Percentiles rank a stretch among this genome's conserved stretches.
Conservation (phyloP, 768 basidiomycete species). For the Hypsizygus marmoreus region DNA sequence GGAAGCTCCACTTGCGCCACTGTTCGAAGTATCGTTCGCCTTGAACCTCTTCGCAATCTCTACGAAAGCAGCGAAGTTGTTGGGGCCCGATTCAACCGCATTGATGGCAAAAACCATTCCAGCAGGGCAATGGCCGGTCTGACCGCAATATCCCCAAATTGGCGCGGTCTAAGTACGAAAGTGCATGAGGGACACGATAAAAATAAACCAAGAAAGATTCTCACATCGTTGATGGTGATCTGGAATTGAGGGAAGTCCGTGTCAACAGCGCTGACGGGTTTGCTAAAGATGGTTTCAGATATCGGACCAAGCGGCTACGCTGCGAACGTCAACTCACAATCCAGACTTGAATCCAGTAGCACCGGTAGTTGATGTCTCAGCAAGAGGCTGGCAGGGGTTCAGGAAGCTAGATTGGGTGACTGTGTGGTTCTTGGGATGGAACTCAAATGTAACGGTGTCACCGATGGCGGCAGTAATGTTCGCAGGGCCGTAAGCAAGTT, state of each 20-base stretch:
- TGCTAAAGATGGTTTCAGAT: slow-evolving; percentile 27
- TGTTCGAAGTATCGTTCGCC: slow-evolving; percentile 1
- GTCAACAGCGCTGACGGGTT: slow-evolving; percentile 42
- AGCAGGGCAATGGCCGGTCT: slow-evolving; percentile 49
- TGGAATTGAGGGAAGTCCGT: slow-evolving; percentile 46
- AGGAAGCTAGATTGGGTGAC: slow-evolving; percentile 43
- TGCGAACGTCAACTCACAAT: slow-evolving; percentile 36
- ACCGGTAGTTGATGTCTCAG: slow-evolving; percentile 20
- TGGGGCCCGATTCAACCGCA: slow-evolving; percentile 48
- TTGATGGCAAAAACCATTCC: slow-evolving; percentile 74
- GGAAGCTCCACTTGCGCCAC: background rate
- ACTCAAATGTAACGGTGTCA: slow-evolving; percentile 46
- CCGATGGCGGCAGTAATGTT: slow-evolving; percentile 42
- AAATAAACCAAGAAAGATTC: slow-evolving; percentile 1
- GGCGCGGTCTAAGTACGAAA: slow-evolving; percentile 49
- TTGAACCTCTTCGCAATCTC: slow-evolving; percentile 22
- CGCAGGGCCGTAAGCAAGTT: slow-evolving; percentile 35
- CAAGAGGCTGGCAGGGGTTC: slow-evolving; percentile 34
- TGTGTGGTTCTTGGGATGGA: slow-evolving; percentile 50
- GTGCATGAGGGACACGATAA: background rate
- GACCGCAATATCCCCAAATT: slow-evolving; percentile 62
- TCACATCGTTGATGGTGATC: slow-evolving; percentile 49
- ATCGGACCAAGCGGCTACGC: background rate
- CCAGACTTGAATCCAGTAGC: slow-evolving; percentile 41
- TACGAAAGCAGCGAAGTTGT: slow-evolving; percentile 55